phyloP scores from a whole-genome alignment of 2,329 filamentous ascomycete genomes.

The Xylaria multiplex region DNA sequence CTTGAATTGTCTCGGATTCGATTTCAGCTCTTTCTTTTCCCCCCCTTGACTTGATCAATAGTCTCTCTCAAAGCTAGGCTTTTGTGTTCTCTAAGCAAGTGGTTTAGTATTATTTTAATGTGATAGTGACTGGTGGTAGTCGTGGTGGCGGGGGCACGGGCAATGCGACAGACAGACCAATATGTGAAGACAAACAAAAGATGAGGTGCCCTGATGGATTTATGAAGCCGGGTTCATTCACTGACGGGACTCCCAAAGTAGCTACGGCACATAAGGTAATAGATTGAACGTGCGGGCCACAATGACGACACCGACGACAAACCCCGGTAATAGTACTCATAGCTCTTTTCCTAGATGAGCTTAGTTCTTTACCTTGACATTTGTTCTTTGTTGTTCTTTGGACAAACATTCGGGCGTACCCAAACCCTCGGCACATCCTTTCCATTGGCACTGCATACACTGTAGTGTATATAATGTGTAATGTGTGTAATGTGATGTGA shows the following conservation, averaged over 20 bases:
- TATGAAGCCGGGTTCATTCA: too few species aligned
- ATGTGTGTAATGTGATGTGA: neutral
- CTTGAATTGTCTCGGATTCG: conserved; percentile 14
- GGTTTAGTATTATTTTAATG: too few species aligned
- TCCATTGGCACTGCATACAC: neutral
- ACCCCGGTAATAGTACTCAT: neutral
- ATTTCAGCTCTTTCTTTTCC: neutral
- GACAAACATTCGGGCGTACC: too few species aligned
- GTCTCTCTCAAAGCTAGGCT: neutral
- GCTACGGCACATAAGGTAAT: too few species aligned
- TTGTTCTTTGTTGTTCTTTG: neutral
- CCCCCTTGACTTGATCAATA: neutral
- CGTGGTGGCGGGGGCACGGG: neutral
- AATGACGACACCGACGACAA: conserved; percentile 28
- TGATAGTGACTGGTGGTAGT: neutral
- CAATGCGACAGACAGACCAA: neutral
- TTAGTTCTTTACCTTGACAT: neutral
- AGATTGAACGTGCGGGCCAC: conserved; percentile 1
- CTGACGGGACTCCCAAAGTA: too few species aligned
- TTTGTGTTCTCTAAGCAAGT: neutral
- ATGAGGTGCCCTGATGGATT: too few species aligned
- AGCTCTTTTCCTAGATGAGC: conserved; percentile 20
- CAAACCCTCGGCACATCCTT: neutral
- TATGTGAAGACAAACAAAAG: too few species aligned
- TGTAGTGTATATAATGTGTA: too few species aligned